phyloP scores from a whole-genome alignment of 1,139 yeast species.

The Zygosaccharomyces sapae region DNA sequence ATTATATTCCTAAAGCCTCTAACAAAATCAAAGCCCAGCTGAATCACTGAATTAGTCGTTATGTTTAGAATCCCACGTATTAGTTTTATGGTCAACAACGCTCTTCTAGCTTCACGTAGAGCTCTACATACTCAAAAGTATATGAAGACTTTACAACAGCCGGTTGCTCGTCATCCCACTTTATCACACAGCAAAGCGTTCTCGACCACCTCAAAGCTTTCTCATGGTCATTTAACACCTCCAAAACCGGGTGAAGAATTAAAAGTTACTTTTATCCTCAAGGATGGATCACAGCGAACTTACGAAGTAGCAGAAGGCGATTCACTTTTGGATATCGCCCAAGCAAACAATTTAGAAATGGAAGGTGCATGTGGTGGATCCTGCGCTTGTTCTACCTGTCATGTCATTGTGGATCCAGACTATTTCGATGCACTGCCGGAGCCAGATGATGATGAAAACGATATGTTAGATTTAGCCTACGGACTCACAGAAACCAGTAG shows the following conservation, averaged over 20 bases:
- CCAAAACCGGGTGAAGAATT: conserved; percentile 91
- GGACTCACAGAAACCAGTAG: conserved; percentile 96
- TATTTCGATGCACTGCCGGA: conserved; percentile 87
- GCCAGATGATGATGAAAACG: conserved; percentile 96
- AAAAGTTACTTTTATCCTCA: conserved; percentile 83
- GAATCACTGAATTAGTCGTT: background rate
- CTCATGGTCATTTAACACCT: conserved; percentile 81
- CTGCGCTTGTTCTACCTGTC: conserved; percentile 98
- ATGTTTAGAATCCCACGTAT: background rate
- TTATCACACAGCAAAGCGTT: background rate
- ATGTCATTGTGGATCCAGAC: conserved; percentile 92
- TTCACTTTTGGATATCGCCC: conserved; percentile 87
- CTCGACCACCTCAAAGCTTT: conserved; percentile 5
- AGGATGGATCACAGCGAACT: conserved; percentile 79
- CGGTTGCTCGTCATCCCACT: background rate
- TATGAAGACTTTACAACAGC: background rate
- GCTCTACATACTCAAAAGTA: background rate
- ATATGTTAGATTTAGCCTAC: conserved; percentile 95
- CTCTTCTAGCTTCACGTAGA: background rate
- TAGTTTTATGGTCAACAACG: background rate
- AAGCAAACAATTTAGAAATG: conserved; percentile 88
- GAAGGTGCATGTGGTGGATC: conserved; percentile 99
- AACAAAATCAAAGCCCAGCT: background rate
- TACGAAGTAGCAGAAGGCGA: conserved; percentile 92
- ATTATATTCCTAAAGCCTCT: too few relatives aligned